Evolutionary conservation across 192 early-diverging fungal species (phyloP), one percentile per base, ranked within the genome.

Genomic region (Chytriomyces sp.): DNA sequence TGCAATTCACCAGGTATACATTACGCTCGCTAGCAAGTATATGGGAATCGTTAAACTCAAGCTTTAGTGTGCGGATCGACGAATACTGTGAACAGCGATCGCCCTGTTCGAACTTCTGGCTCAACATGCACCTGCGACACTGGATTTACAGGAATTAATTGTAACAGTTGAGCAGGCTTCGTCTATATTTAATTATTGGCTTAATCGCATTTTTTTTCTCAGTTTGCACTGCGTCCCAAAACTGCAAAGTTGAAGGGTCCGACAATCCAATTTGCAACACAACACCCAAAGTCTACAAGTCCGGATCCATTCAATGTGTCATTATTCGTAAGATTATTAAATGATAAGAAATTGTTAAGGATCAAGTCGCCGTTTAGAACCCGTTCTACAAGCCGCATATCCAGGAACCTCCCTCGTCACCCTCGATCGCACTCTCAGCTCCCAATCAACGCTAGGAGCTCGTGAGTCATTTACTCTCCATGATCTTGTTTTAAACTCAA

Each of bases 221-320:
- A 70, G 68, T 70, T 30, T 70, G 68, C 40, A 26, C 28, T 10
- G 10, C 22, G 17, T 8, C 34, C 3, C 7, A 5, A 14, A 57
- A 19, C 32, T 70, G 68, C 39, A 32, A 39, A 39, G 25, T 70
- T 4, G 7, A 8, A 8, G 12, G 26, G 37, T 70, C 68, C 49
- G 65, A 75, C 40, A 52, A 26, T 7, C 74, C 65, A 5, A n/a
- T 75, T 19, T 75, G 74, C 74, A 75, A 75, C 41, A 39, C 6
- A 38, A 26, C 56, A 5, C 64, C 74, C 8, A 69, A 30, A 52
- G 56, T 69, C 7, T 75, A 26, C 31, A 36, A 59, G 33, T 31
- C 74, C 19, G 56, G 65, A 10, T 59, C 74, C 5, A 52, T 59
- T 44, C 65, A 75, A 34, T 75, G 74, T 34, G 37, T 22, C 33